Percentiles rank a stretch among this genome's conserved stretches.
phyloP scores from a whole-genome alignment of 192 early-diverging fungal species.

The Coemansia sp. region DNA sequence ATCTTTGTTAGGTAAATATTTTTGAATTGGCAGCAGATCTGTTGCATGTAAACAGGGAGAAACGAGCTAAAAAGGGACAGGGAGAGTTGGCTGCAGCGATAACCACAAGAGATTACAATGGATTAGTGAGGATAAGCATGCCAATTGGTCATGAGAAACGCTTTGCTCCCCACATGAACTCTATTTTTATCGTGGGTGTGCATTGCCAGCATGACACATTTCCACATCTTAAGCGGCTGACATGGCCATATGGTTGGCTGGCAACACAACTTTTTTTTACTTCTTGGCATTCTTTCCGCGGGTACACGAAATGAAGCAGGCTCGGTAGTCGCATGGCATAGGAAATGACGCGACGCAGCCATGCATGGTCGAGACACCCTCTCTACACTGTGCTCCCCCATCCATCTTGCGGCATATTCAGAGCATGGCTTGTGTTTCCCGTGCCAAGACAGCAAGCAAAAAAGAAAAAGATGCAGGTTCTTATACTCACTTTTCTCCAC shows the following conservation, averaged over 20 bases:
- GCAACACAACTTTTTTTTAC: background rate
- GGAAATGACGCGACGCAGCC: constrained; percentile 2
- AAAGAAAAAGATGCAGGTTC: background rate
- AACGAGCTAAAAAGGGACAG: background rate
- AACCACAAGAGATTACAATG: background rate
- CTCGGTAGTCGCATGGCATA: background rate
- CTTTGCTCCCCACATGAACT: constrained; percentile 6
- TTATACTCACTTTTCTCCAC: background rate
- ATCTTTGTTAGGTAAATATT: background rate
- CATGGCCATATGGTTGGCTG: background rate
- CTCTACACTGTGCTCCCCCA: background rate
- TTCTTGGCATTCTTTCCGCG: constrained; percentile 6
- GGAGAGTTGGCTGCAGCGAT: background rate
- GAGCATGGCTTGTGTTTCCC: background rate
- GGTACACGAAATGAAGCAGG: constrained; percentile 2
- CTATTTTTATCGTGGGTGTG: constrained; percentile 15
- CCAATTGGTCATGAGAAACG: background rate
- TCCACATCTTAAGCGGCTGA: constrained; percentile 16
- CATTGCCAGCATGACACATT: background rate
- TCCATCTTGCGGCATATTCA: background rate
- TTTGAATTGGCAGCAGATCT: background rate
- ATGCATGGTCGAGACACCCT: constrained; percentile 7
- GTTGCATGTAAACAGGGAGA: background rate
- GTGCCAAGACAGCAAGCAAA: background rate
- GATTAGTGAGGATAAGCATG: background rate